Evolutionary conservation across 2,329 filamentous ascomycete genomes (phyloP), one percentile per base, ranked within the genome.

Genomic region (Botrytis byssoidea): DNA sequence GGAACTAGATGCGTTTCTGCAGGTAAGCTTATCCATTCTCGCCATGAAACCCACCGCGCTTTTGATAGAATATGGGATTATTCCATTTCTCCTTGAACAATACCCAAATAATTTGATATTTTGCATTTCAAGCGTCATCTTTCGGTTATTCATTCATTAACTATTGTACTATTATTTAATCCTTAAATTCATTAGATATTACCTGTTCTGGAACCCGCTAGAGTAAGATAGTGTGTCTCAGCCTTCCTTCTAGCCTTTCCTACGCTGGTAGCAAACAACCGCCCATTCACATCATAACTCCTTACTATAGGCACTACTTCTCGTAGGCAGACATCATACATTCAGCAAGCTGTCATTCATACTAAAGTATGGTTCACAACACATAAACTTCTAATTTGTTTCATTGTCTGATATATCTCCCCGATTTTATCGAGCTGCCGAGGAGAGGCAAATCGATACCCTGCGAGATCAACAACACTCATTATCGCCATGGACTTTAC

Each of bases 401-500:
- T 60, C n/a, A 48, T 46, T 32, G 22, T 68, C 22, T 69, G n/a
- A 32, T 25, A 57, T 44, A 42, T 10, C 6, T 29, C 9, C 9
- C 14, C 25, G 32, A 16, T 22, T 42, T 20, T 35, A 37, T 59
- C 29, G 22, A 46, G 44, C 42, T 44, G 3, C 25, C 48, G 5
- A 42, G n/a, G 25, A 10, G 22, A 48, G 51, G 55, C 37, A 46
- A 46, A 46, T 48, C n/a, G 67, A 70, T 29, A 51, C 29, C 60
- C 46, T 60, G n/a, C 40, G 37, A 60, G 48, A n/a, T 22, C 42
- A 29, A 22, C 16, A 40, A 51, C n/a, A 25, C n/a, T n/a, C 29
- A n/a, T 60, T 20, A 48, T 32, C 12, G 37, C 60, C 40, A 93
- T 93, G 90, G 90, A 93, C 82, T 92, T 92, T 79, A 88, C 90